Percentiles rank a stretch among this genome's conserved stretches.
These are phyloP conservation scores for bread wheat (Triticum aestivum) DNA, from an alignment of 176 grass and related monocot species.

Conservation along the genomic window DNA sequence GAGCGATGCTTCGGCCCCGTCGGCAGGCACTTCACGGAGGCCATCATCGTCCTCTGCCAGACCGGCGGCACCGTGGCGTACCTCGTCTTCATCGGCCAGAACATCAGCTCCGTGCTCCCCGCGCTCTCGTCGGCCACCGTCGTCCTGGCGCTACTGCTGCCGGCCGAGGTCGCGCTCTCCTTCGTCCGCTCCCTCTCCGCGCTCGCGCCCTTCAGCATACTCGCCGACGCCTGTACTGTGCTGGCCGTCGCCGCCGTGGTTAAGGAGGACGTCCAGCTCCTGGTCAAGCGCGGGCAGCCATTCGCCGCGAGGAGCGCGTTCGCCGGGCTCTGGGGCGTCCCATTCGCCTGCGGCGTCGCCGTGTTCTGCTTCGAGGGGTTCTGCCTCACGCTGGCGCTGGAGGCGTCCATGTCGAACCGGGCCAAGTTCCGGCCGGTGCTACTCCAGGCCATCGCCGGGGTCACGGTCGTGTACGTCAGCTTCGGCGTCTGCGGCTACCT, in stretches of 20 bases:
- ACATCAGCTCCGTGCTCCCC: constrained; percentile 68
- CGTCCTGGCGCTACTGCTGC: constrained; percentile 71
- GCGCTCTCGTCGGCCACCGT: constrained; percentile 32
- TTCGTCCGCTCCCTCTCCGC: constrained; percentile 65
- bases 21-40: constrained; percentile 62
- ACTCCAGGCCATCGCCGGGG: constrained; percentile 53
- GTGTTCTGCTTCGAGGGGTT: constrained; percentile 97
- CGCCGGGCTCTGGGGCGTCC: constrained; percentile 54
- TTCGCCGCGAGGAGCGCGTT: constrained; percentile 44
- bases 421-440: constrained; percentile 61
- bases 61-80: constrained; percentile 75
- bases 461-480: constrained; percentile 51
- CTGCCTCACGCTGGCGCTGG: constrained; percentile 78
- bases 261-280: constrained; percentile 63
- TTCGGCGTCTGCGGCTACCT: constrained; percentile 88
- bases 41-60: constrained; percentile 70
- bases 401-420: constrained; percentile 72
- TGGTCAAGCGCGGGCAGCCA: constrained; percentile 28
- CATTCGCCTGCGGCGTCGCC: constrained; percentile 70
- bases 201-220: constrained; percentile 69
- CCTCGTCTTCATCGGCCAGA: constrained; percentile 94
- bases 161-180: constrained; percentile 58
- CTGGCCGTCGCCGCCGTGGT: constrained; percentile 74
- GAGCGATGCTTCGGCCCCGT: constrained; percentile 54
- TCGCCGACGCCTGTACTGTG: constrained; percentile 77